Evolutionary conservation across 1,139 yeast species (phyloP), one percentile per base, ranked within the genome.

Genomic region (Suhomyces bolitotheri): DNA sequence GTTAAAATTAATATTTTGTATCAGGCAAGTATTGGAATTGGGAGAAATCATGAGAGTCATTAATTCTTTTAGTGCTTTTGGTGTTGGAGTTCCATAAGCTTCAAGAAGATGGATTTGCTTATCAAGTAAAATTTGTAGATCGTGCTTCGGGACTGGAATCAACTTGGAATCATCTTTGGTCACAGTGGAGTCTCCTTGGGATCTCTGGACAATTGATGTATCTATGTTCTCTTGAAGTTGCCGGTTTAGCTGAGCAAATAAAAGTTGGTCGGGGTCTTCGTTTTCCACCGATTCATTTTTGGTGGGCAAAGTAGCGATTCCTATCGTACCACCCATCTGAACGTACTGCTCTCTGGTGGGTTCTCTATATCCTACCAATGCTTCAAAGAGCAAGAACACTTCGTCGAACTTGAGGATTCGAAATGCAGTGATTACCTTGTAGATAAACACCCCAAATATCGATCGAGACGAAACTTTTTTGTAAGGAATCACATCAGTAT

Each of bases 341-440:
- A 49, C 37, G 40, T 50, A 60, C 2, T 47, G 31, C 3, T 43
- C 43, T 34, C 60, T 45, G 2, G 72, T 54, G 0, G 66, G 46
- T 25, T 66, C 71, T 40, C 85, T 59, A 50, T 77, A 82, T 17
- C 64, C 66, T 4, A 66, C 56, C 52, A 81, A 78, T 1, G 80
- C 70, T 24, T 63, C 66, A 72, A 79, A 82, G n/a, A 83, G 53
- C 5, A 64, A 50, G 8, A 70, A 58, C 1, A 69, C 60, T 45
- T 80, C 84, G 41, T 81, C 85, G 49, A 82, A 82, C 40, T 73
- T 76, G 34, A 83, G 54, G 2, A 76, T 56, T 28, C 72, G 74
- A 46, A 73, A 75, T 7, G 80, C 70, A 4, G 77, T 62, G 1
- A 71, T 62, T 25, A 80, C 51, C 39, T 56, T 58, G 16, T 55